Percentiles rank a stretch among this genome's conserved stretches.
Conservation (phyloP, 257 asterid species). For the Ilex aquifolium region DNA sequence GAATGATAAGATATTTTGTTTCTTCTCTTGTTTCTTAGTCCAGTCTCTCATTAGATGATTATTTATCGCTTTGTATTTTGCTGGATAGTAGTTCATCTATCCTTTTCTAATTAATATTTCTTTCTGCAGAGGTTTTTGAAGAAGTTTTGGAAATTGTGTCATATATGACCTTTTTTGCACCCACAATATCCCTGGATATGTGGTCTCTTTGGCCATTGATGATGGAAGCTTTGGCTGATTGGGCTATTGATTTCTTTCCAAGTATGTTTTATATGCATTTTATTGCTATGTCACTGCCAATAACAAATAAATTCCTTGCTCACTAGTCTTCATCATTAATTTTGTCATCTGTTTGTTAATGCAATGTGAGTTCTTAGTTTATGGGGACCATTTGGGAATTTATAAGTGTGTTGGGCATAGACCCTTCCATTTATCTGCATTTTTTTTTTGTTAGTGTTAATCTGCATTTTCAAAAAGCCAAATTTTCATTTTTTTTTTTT, state of each 20-base stretch:
- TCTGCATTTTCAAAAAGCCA: too few relatives aligned
- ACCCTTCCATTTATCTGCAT: too few relatives aligned
- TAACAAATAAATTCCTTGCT: too few relatives aligned
- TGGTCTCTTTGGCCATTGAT: constrained; percentile 98
- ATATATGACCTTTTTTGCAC: constrained; percentile 93
- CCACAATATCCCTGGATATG: constrained; percentile 89
- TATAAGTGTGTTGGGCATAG: too few relatives aligned
- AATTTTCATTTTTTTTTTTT: too few relatives aligned
- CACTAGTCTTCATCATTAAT: too few relatives aligned
- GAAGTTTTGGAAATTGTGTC: constrained; percentile 98
- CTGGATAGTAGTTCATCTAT: neutral
- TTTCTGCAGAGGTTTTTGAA: constrained; percentile 91
- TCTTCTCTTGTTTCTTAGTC: neutral
- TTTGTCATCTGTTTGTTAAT: too few relatives aligned
- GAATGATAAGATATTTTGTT: neutral
- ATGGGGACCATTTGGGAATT: too few relatives aligned
- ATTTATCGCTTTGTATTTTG: neutral
- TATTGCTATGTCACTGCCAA: too few relatives aligned
- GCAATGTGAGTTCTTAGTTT: too few relatives aligned
- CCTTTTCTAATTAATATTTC: constrained; percentile 4
- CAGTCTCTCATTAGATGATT: neutral
- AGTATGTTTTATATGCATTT: constrained; percentile 40
- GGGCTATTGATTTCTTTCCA: constrained; percentile 98
- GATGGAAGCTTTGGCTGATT: constrained; percentile 92
- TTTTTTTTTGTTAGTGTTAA: too few relatives aligned